phyloP scores from a whole-genome alignment of 108 stramenopile genomes.

The Mayamaea pseudoterrestris region DNA sequence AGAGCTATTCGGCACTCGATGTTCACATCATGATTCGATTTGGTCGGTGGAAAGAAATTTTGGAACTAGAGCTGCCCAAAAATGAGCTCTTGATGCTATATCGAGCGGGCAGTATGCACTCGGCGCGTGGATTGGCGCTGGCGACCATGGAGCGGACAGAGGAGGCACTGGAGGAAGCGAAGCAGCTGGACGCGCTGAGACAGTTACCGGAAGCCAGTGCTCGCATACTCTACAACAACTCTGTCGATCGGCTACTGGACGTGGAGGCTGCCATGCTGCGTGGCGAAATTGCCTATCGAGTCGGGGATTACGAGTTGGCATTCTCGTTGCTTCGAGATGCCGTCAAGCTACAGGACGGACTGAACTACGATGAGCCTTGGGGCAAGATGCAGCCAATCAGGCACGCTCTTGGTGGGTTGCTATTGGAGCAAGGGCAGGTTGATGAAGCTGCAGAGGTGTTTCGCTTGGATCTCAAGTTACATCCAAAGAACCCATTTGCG shows the following conservation, averaged over 20 bases:
- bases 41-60: conserved; percentile 62
- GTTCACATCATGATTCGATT: conserved; percentile 75
- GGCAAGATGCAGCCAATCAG: conserved; percentile 83
- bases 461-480: conserved; percentile 42
- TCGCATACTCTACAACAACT: conserved; percentile 75
- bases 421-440: conserved; percentile 50
- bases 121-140: conserved; percentile 46
- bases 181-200: conserved; percentile 38
- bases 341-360: conserved; percentile 55
- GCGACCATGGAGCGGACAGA: conserved; percentile 33
- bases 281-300: conserved; percentile 71
- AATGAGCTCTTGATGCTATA: conserved; percentile 50
- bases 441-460: conserved; percentile 58
- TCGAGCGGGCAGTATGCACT: conserved; percentile 41
- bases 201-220: conserved; percentile 33
- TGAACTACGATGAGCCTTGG: conserved; percentile 82
- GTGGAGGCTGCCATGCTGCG: conserved; percentile 62
- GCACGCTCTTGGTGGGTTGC: conserved; percentile 70
- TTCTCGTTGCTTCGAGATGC: conserved; percentile 52
- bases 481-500: not conserved
- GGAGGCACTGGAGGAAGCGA: conserved; percentile 46
- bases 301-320: conserved; percentile 51
- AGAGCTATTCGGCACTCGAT: conserved; percentile 61
- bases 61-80: conserved; percentile 34
- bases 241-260: conserved; percentile 37